These are phyloP conservation scores for Hygrophila difformis DNA, from an alignment of 257 asterid genomes.

Conservation along the genomic window DNA sequence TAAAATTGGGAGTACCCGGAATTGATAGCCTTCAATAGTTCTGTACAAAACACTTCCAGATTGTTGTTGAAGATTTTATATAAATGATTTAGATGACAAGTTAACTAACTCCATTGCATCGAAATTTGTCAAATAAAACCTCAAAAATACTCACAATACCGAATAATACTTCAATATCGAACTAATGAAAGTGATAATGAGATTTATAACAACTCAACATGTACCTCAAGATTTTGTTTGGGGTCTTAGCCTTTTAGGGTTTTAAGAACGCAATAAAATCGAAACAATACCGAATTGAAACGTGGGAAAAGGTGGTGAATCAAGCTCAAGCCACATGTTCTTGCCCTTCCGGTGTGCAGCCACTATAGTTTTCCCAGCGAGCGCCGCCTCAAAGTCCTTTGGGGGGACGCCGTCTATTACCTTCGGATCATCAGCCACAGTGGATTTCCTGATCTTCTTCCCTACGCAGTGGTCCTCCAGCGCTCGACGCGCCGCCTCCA, in stretches of 20 bases:
- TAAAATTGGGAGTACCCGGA: no score
- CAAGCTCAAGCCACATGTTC: conserved; percentile 93
- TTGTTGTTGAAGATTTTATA: no score
- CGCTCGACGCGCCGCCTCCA: conserved; percentile 94
- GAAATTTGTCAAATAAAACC: background rate
- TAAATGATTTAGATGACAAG: no score
- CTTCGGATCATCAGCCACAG: conserved; percentile 70
- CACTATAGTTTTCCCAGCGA: conserved; percentile 69
- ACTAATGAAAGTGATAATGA: background rate
- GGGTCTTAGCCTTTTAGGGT: conserved; percentile 30
- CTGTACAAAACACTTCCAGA: no score
- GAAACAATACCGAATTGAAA: conserved; percentile 75
- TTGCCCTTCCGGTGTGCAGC: conserved; percentile 96
- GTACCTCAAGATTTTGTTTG: background rate
- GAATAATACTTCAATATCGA: no score
- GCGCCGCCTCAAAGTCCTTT: conserved; percentile 64
- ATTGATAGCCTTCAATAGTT: no score
- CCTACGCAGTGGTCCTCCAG: conserved; percentile 74
- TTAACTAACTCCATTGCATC: no score
- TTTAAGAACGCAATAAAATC: background rate
- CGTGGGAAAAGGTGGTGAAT: conserved; percentile 91
- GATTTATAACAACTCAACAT: background rate
- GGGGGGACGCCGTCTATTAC: conserved; percentile 79
- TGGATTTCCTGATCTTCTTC: conserved; percentile 53
- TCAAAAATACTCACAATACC: no score